A percentile compares a stretch with the other conserved stretches of the same genome.
Evolutionary conservation across 208 protist genomes (phyloP).

Genomic region (Trypanosoma congolense): DNA sequence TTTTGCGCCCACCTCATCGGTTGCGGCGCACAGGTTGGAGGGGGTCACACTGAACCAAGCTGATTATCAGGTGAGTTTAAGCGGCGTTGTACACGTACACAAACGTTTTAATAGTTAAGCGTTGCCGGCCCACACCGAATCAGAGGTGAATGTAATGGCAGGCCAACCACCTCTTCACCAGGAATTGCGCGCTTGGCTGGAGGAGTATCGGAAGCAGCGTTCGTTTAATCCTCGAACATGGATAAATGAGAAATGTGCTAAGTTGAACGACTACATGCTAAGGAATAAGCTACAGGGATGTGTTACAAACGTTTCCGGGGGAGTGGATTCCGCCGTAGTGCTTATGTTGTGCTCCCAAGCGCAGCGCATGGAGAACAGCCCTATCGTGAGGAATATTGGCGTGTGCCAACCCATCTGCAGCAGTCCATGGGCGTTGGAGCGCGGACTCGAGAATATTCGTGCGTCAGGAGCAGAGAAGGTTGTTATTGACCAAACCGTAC

Average conservation of each 20-base stretch:
- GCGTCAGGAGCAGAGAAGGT: slow-evolving; percentile 78
- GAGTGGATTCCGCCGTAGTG: slow-evolving; percentile 93
- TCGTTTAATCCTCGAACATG: slow-evolving; percentile 79
- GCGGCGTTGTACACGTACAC: no score
- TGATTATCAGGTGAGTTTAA: no score
- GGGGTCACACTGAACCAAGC: no score
- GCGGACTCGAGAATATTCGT: slow-evolving; percentile 80
- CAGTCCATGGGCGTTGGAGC: slow-evolving; percentile 80
- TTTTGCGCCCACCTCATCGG: no score
- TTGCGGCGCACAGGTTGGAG: no score
- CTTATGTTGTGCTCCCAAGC: slow-evolving; percentile 83
- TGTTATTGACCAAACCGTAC: slow-evolving; percentile 89
- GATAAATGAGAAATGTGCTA: slow-evolving; percentile 80
- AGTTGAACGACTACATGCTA: slow-evolving; percentile 92
- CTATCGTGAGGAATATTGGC: slow-evolving; percentile 88
- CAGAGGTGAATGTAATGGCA: slow-evolving; percentile 21
- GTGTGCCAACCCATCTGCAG: slow-evolving; percentile 93
- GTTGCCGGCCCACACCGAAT: no score
- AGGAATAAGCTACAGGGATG: slow-evolving; percentile 80
- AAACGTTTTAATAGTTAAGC: no score
- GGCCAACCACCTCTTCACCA: slow-evolving; percentile 43
- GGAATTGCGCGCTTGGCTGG: slow-evolving; percentile 61
- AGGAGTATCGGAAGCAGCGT: slow-evolving; percentile 58
- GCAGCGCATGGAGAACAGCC: slow-evolving; percentile 45
- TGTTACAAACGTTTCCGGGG: slow-evolving; percentile 90